These are phyloP conservation scores for Pleurotus djamor DNA, from an alignment of 768 basidiomycete genomes.

Conservation along the genomic window DNA sequence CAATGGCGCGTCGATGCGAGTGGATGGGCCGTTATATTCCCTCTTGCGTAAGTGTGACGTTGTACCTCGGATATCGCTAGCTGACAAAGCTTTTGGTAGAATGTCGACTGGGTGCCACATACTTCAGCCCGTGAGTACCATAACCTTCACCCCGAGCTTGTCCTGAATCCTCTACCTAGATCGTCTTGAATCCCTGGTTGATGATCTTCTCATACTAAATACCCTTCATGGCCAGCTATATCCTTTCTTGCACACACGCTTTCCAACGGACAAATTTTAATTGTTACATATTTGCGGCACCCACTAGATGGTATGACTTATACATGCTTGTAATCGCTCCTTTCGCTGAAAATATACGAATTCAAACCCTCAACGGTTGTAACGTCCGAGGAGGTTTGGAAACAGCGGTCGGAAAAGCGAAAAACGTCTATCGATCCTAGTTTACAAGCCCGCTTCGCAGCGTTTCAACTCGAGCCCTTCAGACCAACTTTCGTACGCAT, in stretches of 20 bases:
- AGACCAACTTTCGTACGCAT: background rate
- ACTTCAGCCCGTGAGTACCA: conserved; percentile 61
- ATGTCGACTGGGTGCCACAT: conserved; percentile 65
- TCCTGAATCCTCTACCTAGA: conserved; percentile 21
- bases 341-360: too few relatives aligned
- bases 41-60: conserved; percentile 54
- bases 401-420: too few relatives aligned
- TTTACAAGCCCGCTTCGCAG: too few relatives aligned
- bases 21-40: conserved; percentile 76
- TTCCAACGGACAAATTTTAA: background rate
- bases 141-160: conserved; percentile 4
- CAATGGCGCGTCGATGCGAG: conserved; percentile 57
- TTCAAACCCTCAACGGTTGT: too few relatives aligned
- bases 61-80: too few relatives aligned
- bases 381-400: too few relatives aligned
- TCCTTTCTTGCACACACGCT: background rate
- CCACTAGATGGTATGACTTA: too few relatives aligned
- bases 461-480: background rate
- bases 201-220: conserved; percentile 68
- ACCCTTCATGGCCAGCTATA: background rate
- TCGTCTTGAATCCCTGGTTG: conserved; percentile 46
- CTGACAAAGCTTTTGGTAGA: too few relatives aligned
- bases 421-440: too few relatives aligned
- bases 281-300: background rate
- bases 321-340: too few relatives aligned